phyloP scores from a whole-genome alignment of 2,329 filamentous ascomycete species.

The Exophiala sideris region DNA sequence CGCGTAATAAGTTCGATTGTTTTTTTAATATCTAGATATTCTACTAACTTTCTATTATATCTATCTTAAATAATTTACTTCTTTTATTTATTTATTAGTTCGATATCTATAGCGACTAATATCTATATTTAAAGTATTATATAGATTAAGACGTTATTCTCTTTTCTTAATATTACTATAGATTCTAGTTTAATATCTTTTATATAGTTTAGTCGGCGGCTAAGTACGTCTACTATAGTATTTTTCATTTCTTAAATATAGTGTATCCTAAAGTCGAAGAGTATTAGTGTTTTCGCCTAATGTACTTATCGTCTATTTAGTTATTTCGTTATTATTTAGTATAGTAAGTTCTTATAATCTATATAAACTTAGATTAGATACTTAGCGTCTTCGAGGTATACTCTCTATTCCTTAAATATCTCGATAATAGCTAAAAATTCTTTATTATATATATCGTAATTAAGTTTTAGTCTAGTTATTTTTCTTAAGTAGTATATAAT shows the following conservation, averaged over 20 bases:
- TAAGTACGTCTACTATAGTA: slow-evolving; percentile 8
- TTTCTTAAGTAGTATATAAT: not conserved
- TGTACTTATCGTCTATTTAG: slow-evolving; percentile 11
- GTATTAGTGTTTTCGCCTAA: slow-evolving; percentile 8
- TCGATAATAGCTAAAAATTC: slow-evolving; percentile 23
- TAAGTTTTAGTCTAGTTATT: not conserved
- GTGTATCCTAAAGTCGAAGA: slow-evolving; percentile 18
- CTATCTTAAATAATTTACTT: slow-evolving; percentile 5
- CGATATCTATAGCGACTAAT: not conserved
- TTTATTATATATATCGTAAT: slow-evolving; percentile 21
- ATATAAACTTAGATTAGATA: slow-evolving; percentile 16
- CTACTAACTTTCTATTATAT: slow-evolving; percentile 4
- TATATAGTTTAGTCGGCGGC: slow-evolving; percentile 15
- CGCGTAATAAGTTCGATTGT: slow-evolving; percentile 13
- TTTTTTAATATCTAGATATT: slow-evolving; percentile 14
- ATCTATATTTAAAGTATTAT: not conserved
- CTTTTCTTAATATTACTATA: slow-evolving; percentile 4
- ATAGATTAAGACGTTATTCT: too few species aligned
- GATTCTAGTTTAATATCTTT: slow-evolving; percentile 1
- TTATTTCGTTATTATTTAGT: slow-evolving; percentile 13
- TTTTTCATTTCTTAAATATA: slow-evolving; percentile 16
- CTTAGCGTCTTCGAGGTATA: slow-evolving; percentile 14
- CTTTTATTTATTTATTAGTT: slow-evolving; percentile 2
- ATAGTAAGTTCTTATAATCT: slow-evolving; percentile 22
- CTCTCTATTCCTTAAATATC: slow-evolving; percentile 15